A percentile compares a stretch with the other conserved stretches of the same genome.
Conservation (phyloP, 805 yeast genomes). For the Blastobotrys peoriensis region DNA sequence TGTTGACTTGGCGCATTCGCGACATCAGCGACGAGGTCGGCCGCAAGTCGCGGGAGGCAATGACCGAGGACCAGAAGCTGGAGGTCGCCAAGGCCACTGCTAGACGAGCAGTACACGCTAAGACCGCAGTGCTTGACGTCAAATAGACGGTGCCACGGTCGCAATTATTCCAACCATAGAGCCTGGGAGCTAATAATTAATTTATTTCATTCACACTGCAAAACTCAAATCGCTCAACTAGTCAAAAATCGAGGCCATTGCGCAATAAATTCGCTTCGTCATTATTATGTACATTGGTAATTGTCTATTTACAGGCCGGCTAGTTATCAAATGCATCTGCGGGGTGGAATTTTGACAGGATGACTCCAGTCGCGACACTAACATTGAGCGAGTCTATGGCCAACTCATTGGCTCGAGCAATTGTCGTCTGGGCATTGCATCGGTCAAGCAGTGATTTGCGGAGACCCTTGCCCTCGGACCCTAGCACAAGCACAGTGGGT, state of each 20-base stretch:
- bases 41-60: neutral
- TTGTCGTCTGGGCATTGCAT: constrained; percentile 25
- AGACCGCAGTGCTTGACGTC: neutral
- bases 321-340: constrained; percentile 14
- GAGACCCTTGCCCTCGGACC: constrained; percentile 82
- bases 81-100: neutral
- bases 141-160: neutral
- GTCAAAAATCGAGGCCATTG: too few species aligned
- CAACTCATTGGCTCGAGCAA: constrained; percentile 14
- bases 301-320: too few species aligned
- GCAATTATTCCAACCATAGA: neutral
- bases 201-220: too few species aligned
- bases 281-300: neutral
- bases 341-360: constrained; percentile 34
- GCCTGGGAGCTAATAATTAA: too few species aligned
- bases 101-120: neutral
- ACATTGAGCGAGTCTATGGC: constrained; percentile 77
- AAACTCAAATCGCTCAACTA: too few species aligned
- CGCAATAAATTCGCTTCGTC: neutral
- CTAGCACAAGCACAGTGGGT: constrained; percentile 70
- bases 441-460: constrained; percentile 53
- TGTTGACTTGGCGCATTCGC: constrained; percentile 16
- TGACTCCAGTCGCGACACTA: constrained; percentile 78
- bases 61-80: neutral
- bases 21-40: constrained; percentile 7